Percentiles rank a stretch among this genome's conserved stretches.
These are phyloP conservation scores for Pichia sp. DNA, from an alignment of 1,139 yeast species.

Conservation along the genomic window DNA sequence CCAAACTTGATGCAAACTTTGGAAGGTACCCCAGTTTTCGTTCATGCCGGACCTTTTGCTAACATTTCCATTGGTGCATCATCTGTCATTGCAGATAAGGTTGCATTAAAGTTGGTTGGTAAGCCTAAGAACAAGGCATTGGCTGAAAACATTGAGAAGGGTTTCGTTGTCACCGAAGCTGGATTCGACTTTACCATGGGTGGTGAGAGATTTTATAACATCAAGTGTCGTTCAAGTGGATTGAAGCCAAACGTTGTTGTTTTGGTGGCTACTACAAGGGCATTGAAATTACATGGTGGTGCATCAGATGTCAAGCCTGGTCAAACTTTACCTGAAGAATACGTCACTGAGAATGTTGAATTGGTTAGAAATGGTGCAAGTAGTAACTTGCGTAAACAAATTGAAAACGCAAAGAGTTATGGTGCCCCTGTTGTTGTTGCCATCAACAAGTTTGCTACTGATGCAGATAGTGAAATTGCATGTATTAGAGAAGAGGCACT, in stretches of 20 bases:
- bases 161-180: conserved; percentile 78
- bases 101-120: conserved; percentile 62
- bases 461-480: conserved; percentile 59
- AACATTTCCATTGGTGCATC: conserved; percentile 83
- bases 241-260: conserved; percentile 67
- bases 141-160: conserved; percentile 29
- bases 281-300: conserved; percentile 76
- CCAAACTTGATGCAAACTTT: conserved; percentile 82
- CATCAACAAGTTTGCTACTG: conserved; percentile 67
- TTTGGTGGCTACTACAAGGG: conserved; percentile 73
- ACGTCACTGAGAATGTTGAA: conserved; percentile 59
- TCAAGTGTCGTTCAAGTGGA: conserved; percentile 73
- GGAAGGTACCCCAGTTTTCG: conserved; percentile 80
- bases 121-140: conserved; percentile 30
- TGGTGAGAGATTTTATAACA: conserved; percentile 76
- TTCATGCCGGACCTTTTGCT: conserved; percentile 85
- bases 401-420: conserved; percentile 59
- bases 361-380: conserved; percentile 59
- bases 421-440: conserved; percentile 79
- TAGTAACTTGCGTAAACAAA: conserved; percentile 63
- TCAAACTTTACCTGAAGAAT: conserved; percentile 61
- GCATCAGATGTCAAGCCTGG: conserved; percentile 84
- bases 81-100: conserved; percentile 68
- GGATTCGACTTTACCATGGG: conserved; percentile 89
- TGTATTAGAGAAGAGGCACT: conserved; percentile 56